These are phyloP conservation scores for Rhodotorula toruloides DNA, from an alignment of 768 basidiomycete species.

Conservation along the genomic window DNA sequence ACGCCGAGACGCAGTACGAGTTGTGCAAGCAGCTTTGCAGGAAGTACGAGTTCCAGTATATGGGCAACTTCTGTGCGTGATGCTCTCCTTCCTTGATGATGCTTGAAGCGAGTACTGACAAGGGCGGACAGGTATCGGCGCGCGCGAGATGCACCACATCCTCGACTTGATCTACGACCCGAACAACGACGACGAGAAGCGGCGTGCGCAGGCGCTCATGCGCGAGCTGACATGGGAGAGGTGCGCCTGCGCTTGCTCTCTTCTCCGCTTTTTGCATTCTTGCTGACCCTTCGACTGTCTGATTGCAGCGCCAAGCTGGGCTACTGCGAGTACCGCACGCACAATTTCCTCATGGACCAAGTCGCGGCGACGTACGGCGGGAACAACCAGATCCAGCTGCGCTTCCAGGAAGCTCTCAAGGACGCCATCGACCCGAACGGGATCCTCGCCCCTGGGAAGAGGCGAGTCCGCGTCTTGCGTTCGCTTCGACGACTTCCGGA, in stretches of 20 bases:
- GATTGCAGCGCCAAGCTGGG: conserved; percentile 20
- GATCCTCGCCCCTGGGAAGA: conserved; percentile 33
- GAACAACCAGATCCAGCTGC: conserved; percentile 20
- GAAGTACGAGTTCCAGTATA: conserved; percentile 19
- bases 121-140: conserved; percentile 3
- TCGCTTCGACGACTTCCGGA: background rate
- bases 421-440: conserved; percentile 36
- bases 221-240: background rate
- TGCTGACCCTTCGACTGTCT: background rate
- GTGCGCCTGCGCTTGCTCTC: background rate
- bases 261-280: background rate
- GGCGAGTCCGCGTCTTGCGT: background rate
- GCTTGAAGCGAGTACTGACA: conserved; percentile 6
- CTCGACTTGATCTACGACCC: conserved; percentile 17
- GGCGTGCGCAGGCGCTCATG: conserved; percentile 17
- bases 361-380: conserved; percentile 35
- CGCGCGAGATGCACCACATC: conserved; percentile 29
- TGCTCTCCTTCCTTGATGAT: no score
- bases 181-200: conserved; percentile 13
- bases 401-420: conserved; percentile 32
- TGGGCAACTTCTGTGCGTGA: conserved; percentile 4
- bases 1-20: conserved; percentile 20
- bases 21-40: conserved; percentile 21
- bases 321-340: conserved; percentile 31
- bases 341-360: conserved; percentile 28